These are phyloP conservation scores for Aspergillus diversus DNA, from an alignment of 495 filamentous ascomycete genomes.

Conservation along the genomic window DNA sequence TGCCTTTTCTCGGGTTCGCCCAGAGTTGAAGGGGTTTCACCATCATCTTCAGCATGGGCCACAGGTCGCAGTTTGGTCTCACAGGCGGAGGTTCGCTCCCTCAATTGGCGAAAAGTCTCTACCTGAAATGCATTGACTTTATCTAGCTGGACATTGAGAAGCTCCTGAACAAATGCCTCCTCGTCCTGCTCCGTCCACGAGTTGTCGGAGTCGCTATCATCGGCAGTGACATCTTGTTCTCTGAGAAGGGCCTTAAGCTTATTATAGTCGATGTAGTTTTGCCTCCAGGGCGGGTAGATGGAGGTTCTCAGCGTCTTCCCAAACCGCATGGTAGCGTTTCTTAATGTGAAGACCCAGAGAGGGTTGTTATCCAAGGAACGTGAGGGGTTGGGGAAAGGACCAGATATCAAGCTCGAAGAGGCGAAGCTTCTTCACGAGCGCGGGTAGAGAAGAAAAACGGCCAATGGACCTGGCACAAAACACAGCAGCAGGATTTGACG, in stretches of 20 bases:
- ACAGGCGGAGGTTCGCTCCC: slow-evolving; percentile 64
- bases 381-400: background rate
- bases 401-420: background rate
- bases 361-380: background rate
- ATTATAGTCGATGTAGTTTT: slow-evolving; percentile 90
- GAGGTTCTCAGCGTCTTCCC: slow-evolving; percentile 81
- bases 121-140: slow-evolving; percentile 92
- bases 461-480: background rate
- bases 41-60: slow-evolving; percentile 35
- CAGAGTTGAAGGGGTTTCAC: slow-evolving; percentile 27
- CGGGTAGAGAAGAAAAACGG: slow-evolving; percentile 1
- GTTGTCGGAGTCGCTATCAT: slow-evolving; percentile 54
- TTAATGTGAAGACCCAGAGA: slow-evolving; percentile 9
- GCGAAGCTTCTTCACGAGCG: background rate
- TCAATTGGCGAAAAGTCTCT: slow-evolving; percentile 70
- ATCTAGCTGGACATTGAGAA: slow-evolving; percentile 91
- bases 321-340: slow-evolving; percentile 73
- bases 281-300: slow-evolving; percentile 86
- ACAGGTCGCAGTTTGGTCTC: slow-evolving; percentile 55
- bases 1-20: slow-evolving; percentile 49
- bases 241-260: slow-evolving; percentile 88
- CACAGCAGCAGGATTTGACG: background rate
- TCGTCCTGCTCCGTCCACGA: slow-evolving; percentile 97
- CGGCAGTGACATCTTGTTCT: slow-evolving; percentile 60
- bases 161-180: slow-evolving; percentile 87